Evolutionary conservation across 2,329 filamentous ascomycete genomes (phyloP), one percentile per base, ranked within the genome.

Genomic region (Curvularia eragrostidis): DNA sequence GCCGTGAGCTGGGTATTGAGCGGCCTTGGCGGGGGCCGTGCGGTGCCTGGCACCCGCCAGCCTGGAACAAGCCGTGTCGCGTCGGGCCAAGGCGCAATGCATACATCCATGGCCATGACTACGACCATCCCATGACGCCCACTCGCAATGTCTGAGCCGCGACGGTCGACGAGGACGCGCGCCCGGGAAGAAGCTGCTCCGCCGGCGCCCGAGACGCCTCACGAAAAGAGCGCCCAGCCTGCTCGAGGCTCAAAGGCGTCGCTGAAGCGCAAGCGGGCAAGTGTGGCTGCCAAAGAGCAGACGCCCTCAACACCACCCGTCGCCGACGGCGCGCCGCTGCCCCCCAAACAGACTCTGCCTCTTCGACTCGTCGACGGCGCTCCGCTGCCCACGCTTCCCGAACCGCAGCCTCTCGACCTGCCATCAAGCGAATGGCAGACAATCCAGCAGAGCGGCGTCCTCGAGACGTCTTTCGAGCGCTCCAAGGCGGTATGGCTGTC

Each of bases 371-470:
- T 84, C 65, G 77, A 88, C 2, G 87, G 87, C 48, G 86, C 89
- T 68, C 87, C 90, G 15, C 78, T 94, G 30, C 91, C 91, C 2
- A 91, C 88, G 0, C 83, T 93, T 13, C 84, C 88, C 64, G 82
- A 85, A 48, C 81, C 87, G 15, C 91, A 95, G 72, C 78, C 87
- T 0, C 82, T 85, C 7, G 82, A 88, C 60, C 79, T 93, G 6
- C 79, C 88, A 0, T 71, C 78, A 4, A 84, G 83, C 63, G 89
- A 92, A 13, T 94, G 88, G 70, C 91, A 93, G 77, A 86, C 86
- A 23, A 83, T 93, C 39, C 84, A 87, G 55, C 89, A 92, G 73
- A 92, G 91, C 76, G 90, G 89, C 64, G 89, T 94, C 19, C 81
- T 94, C 56, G 83, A 85, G 67, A 89, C 93, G 65, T 91, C 91